A percentile compares a stretch with the other conserved stretches of the same genome.
These are phyloP conservation scores for Aspergillus thermomutatus DNA, from an alignment of 2,329 filamentous ascomycete species.

Conservation along the genomic window DNA sequence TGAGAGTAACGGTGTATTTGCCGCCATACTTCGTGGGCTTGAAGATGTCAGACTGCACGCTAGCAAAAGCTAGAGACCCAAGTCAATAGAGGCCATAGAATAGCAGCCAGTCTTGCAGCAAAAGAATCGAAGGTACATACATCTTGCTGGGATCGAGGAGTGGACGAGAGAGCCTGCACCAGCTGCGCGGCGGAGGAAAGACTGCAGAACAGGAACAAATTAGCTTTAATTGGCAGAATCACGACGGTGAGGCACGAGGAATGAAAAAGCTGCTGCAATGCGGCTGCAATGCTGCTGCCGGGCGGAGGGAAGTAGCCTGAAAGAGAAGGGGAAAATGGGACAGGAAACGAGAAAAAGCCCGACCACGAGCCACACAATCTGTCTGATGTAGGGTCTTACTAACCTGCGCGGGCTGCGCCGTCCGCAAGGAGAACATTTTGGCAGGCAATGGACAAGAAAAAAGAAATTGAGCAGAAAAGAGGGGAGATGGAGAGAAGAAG, in stretches of 20 bases:
- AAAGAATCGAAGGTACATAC: conserved; percentile 41
- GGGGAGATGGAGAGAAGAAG: background rate
- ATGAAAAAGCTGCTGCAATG: conserved; percentile 31
- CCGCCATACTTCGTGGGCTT: conserved; percentile 98
- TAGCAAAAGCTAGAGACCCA: conserved; percentile 61
- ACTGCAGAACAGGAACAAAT: conserved; percentile 44
- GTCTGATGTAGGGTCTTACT: conserved; percentile 7
- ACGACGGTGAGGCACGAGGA: conserved; percentile 10
- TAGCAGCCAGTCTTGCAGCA: background rate
- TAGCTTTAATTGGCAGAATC: conserved; percentile 16
- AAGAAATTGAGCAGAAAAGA: conserved; percentile 3
- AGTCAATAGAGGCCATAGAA: conserved; percentile 13
- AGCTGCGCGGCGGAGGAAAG: conserved; percentile 54
- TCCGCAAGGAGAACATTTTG: conserved; percentile 41
- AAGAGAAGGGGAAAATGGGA: conserved; percentile 8
- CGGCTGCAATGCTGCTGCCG: conserved; percentile 42
- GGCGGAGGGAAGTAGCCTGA: conserved; percentile 45
- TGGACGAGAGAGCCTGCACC: conserved; percentile 47
- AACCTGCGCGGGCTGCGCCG: conserved; percentile 43
- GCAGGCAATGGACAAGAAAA: conserved; percentile 12
- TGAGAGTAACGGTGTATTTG: conserved; percentile 98
- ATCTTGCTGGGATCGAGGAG: conserved; percentile 52
- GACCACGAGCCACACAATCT: background rate
- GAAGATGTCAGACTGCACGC: conserved; percentile 91
- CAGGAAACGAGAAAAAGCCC: background rate